A percentile compares a stretch with the other conserved stretches of the same genome.
phyloP scores from a whole-genome alignment of 176 grass and related monocot species.

The Stipa capillata region DNA sequence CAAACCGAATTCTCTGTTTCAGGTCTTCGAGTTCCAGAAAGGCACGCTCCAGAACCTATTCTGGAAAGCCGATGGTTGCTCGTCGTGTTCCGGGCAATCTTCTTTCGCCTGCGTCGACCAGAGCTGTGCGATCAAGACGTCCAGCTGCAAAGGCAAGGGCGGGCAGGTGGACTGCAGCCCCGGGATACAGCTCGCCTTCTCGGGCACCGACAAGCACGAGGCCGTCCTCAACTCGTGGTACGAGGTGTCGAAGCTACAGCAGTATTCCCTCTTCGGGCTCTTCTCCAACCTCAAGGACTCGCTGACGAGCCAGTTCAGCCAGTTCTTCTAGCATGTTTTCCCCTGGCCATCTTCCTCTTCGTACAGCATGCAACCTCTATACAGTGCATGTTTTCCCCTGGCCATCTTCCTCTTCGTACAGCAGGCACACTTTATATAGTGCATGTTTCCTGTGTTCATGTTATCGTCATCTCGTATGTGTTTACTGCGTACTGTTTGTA shows the following conservation, averaged over 20 bases:
- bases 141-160: constrained; percentile 47
- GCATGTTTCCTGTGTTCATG: neutral
- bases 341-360: neutral
- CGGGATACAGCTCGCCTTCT: constrained; percentile 77
- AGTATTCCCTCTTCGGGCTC: constrained; percentile 74
- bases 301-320: constrained; percentile 42
- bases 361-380: neutral
- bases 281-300: constrained; percentile 82
- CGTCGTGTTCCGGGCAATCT: constrained; percentile 37
- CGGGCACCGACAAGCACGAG: constrained; percentile 81
- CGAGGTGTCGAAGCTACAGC: constrained; percentile 79
- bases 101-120: constrained; percentile 42
- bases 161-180: constrained; percentile 67
- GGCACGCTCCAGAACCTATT: constrained; percentile 74
- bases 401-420: neutral
- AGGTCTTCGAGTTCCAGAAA: constrained; percentile 92
- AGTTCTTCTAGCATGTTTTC: constrained; percentile 33
- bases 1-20: neutral
- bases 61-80: constrained; percentile 70
- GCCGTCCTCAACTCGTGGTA: constrained; percentile 89
- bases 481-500: neutral
- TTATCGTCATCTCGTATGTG: neutral
- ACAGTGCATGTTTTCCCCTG: neutral
- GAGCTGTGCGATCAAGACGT: constrained; percentile 45
- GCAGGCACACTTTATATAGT: neutral